Base-by-base conservation (phyloP, 768 basidiomycete species). In the Phylloporus scabripes region DNA sequence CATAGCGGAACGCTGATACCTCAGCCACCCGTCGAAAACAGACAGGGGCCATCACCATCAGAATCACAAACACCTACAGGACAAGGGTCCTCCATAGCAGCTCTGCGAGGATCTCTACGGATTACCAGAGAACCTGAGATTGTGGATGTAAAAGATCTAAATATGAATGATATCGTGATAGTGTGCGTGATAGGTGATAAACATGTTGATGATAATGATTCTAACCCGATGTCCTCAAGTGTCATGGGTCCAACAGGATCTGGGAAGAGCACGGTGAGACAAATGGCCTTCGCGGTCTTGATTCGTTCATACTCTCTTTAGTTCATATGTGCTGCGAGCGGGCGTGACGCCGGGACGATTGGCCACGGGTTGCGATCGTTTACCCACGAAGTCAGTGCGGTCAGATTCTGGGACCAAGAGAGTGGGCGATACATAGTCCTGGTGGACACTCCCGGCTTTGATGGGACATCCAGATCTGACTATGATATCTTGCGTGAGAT, bases 261-360 rank as follows among this genome's bases (percentile, higher is more conserved):
- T 15, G 34, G 34, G 8, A 36, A 36, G 34, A 36, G 34, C 10
- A 20, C 18, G 36, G 36, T 37, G 3, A 37, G 36, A 37, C 21
- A 23, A 23, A 3, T 17, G 5, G 34, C n/a, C n/a, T n/a, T 34
- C n/a, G 7, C 17, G n/a, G 4, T n/a, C 5, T 34, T 9, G 5
- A 5, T 37, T 36, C 4, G 9, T 37, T 37, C 18, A 20, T 18
- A 20, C 18, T 9, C 9, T 8, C 36, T 20, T 20, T 20, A 37
- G 36, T 37, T 37, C 10, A 12, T 37, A 37, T 37, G 36, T 20
- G 24, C 17, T 9, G 55, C 47, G 1, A 54, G 46, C 24, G 54
- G 50, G n/a, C 32, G 1, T 23, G 24, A 37, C 10, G 9, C 8
- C 20, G 10, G n/a, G 9, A n/a, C 10, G 5, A 37, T 37, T 20